Evolutionary conservation across 495 filamentous ascomycete genomes (phyloP).

Genomic region (Penicillium daleae): DNA sequence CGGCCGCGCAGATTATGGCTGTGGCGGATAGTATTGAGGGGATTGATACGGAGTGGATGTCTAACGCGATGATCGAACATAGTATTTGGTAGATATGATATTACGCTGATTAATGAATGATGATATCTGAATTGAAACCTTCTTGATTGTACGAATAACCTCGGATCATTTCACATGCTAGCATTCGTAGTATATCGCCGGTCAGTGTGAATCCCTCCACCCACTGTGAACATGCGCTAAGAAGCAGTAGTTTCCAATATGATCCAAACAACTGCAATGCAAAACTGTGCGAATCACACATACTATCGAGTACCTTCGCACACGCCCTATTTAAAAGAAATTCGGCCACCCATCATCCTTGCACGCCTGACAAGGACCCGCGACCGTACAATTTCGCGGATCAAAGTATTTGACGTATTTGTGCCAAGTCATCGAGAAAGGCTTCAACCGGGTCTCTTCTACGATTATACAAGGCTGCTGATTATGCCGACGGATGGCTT

Average conservation of each 20-base stretch:
- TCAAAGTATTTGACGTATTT: constrained; percentile 1
- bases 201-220: neutral
- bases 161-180: neutral
- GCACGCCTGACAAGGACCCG: constrained; percentile 12
- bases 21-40: constrained; percentile 45
- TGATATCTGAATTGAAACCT: neutral
- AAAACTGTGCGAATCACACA: neutral
- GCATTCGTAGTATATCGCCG: neutral
- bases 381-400: constrained; percentile 5
- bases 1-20: constrained; percentile 43
- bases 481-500: neutral
- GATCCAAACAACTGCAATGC: neutral
- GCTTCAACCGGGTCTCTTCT: neutral
- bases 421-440: constrained; percentile 5
- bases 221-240: neutral
- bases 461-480: constrained; percentile 1
- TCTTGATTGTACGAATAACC: neutral
- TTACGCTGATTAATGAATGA: constrained; percentile 9
- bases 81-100: constrained; percentile 36
- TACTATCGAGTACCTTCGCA: neutral
- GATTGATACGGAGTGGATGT: constrained; percentile 45
- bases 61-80: constrained; percentile 44
- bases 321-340: neutral
- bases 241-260: neutral
- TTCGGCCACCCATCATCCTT: constrained; percentile 10